phyloP scores from a whole-genome alignment of 805 yeast genomes.

The Lipomyces orientalis region DNA sequence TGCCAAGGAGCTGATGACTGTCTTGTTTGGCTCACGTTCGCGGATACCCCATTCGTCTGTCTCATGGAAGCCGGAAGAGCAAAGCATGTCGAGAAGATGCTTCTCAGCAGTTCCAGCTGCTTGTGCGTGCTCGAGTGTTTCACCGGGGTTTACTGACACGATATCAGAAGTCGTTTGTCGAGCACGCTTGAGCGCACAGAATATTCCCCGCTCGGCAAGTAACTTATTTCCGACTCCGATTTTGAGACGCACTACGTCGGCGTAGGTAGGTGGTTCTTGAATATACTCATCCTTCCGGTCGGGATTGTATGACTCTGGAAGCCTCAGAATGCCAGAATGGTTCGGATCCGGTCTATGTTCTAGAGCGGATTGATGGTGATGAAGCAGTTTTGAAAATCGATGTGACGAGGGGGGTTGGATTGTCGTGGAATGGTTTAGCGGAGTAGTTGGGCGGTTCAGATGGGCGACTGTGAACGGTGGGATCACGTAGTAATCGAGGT shows the following conservation, averaged over 20 bases:
- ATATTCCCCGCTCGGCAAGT: conserved; percentile 62
- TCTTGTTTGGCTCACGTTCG: conserved; percentile 82
- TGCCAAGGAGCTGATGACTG: conserved; percentile 84
- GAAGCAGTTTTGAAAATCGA: conserved; percentile 26
- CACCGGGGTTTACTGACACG: conserved; percentile 16
- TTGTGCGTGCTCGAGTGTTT: conserved; percentile 27
- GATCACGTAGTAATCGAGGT: conserved; percentile 88
- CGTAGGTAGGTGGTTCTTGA: conserved; percentile 43
- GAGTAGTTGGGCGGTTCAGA: not conserved
- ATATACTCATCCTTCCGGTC: conserved; percentile 15
- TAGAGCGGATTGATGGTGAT: not conserved
- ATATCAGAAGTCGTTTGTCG: conserved; percentile 8
- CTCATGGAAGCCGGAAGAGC: conserved; percentile 78
- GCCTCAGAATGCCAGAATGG: conserved; percentile 5
- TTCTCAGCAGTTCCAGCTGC: conserved; percentile 83
- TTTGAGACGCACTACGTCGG: conserved; percentile 72
- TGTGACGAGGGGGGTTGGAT: conserved; percentile 3
- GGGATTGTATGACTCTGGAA: conserved; percentile 19
- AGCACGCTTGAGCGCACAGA: conserved; percentile 60
- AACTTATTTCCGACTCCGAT: conserved; percentile 72
- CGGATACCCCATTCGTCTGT: conserved; percentile 86
- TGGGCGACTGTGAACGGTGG: conserved; percentile 61
- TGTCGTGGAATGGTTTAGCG: not conserved
- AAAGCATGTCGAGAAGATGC: conserved; percentile 92
- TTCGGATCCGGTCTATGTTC: not conserved